Evolutionary conservation across 78 protist species (phyloP).

Genomic region (Planoprotostelium fungivorum): DNA sequence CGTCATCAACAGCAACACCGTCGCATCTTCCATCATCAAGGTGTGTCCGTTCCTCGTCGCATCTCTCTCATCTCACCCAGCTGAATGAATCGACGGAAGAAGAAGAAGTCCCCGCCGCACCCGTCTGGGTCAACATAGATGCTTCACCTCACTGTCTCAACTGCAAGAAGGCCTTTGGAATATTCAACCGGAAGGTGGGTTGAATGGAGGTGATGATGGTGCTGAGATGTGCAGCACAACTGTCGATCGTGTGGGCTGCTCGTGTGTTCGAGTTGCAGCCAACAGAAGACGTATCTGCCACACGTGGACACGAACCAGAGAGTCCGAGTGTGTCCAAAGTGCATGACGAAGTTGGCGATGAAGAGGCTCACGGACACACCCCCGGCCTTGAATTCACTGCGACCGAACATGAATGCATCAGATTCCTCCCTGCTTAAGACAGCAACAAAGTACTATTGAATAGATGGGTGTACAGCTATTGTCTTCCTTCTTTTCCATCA

Average conservation of each 20-base stretch:
- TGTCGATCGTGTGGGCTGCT: neutral
- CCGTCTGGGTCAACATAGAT: neutral
- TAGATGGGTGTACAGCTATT: no score
- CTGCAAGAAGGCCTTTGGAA: neutral
- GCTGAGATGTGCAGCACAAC: neutral
- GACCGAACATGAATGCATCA: no score
- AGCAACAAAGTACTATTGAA: no score
- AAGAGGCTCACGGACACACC: no score
- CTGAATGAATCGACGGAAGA: neutral
- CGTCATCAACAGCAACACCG: neutral
- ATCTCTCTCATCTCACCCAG: no score
- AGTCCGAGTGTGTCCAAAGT: neutral
- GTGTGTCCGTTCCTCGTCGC: no score
- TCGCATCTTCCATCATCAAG: neutral
- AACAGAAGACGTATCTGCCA: neutral
- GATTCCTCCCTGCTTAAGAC: no score
- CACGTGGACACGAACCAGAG: neutral
- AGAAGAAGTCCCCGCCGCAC: neutral
- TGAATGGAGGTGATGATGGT: neutral
- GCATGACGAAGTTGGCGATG: neutral
- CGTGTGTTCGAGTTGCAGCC: neutral
- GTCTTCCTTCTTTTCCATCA: no score
- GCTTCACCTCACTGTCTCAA: neutral
- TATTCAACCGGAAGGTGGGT: neutral
- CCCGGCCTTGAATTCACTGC: no score